phyloP scores from a whole-genome alignment of 768 basidiomycete genomes.

The Sarcodon sp. region DNA sequence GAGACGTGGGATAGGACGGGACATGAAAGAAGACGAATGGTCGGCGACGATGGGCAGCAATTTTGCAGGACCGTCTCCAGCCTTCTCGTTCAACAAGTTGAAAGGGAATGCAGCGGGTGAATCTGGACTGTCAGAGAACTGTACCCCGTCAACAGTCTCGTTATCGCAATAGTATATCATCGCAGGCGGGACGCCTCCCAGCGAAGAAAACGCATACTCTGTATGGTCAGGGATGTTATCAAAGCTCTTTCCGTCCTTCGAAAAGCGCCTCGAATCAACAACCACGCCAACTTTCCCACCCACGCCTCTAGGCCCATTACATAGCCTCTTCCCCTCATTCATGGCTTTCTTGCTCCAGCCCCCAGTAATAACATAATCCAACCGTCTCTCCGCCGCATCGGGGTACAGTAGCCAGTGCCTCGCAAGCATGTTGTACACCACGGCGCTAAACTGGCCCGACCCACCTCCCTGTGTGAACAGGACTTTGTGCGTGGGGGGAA shows the following conservation, averaged over 20 bases:
- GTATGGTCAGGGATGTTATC: constrained; percentile 68
- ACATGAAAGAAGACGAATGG: constrained; percentile 96
- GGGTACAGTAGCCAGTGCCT: constrained; percentile 70
- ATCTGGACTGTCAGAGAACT: constrained; percentile 54
- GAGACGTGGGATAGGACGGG: constrained; percentile 77
- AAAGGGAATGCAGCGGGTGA: constrained; percentile 71
- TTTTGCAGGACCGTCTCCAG: constrained; percentile 4
- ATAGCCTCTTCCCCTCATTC: constrained; percentile 68
- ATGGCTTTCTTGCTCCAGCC: constrained; percentile 84
- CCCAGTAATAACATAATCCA: constrained; percentile 91
- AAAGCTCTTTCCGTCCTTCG: constrained; percentile 56
- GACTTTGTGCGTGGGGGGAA: constrained; percentile 76
- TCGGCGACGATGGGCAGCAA: constrained; percentile 83
- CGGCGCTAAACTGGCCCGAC: constrained; percentile 81
- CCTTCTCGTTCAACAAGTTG: constrained; percentile 42
- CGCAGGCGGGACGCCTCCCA: constrained; percentile 32
- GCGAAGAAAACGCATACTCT: constrained; percentile 56
- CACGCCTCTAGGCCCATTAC: constrained; percentile 8
- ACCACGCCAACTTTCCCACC: constrained; percentile 53
- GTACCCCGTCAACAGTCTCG: constrained; percentile 93
- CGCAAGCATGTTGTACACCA: constrained; percentile 85
- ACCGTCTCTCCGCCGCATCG: constrained; percentile 35
- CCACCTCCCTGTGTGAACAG: constrained; percentile 96
- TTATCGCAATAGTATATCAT: constrained; percentile 99
- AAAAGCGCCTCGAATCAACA: constrained; percentile 51